Evolutionary conservation across 768 basidiomycete species (phyloP).

Genomic region (Hydnomerulius pinastri): DNA sequence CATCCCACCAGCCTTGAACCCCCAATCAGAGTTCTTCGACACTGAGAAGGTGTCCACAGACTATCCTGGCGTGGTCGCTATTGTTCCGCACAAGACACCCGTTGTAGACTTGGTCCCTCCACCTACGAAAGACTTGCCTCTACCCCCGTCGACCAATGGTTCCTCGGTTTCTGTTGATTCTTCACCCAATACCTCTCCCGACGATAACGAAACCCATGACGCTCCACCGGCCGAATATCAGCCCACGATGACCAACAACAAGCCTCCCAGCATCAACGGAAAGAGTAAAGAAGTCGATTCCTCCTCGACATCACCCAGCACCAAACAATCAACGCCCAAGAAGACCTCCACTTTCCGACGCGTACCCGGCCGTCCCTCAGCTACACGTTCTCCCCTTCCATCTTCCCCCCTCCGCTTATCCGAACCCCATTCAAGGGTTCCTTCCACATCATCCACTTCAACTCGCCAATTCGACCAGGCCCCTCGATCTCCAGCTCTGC

Average conservation of each 20-base stretch:
- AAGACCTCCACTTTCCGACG: conserved; percentile 57
- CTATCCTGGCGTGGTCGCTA: conserved; percentile 7
- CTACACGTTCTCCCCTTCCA: conserved; percentile 22
- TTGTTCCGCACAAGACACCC: conserved; percentile 9
- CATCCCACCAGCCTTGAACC: neutral
- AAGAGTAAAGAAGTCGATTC: conserved; percentile 12
- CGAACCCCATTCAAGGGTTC: conserved; percentile 16
- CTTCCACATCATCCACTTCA: conserved; percentile 21
- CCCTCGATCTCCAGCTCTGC: conserved; percentile 26
- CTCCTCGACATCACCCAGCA: conserved; percentile 4
- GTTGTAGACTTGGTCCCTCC: conserved; percentile 7
- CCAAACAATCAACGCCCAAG: conserved; percentile 8
- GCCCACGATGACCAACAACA: neutral
- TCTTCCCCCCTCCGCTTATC: conserved; percentile 39
- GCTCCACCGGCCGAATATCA: neutral
- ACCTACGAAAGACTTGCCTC: conserved; percentile 4
- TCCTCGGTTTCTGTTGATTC: conserved; percentile 2
- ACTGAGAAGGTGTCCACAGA: conserved; percentile 22
- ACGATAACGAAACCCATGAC: neutral
- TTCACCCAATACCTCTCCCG: neutral
- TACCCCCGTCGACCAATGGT: conserved; percentile 7
- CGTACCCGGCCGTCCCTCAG: conserved; percentile 39
- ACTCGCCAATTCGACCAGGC: conserved; percentile 26
- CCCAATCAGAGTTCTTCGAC: conserved; percentile 11
- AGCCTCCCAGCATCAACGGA: conserved; percentile 10